phyloP scores from a whole-genome alignment of 805 yeast species.

The Saccharomycopsis sp. region DNA sequence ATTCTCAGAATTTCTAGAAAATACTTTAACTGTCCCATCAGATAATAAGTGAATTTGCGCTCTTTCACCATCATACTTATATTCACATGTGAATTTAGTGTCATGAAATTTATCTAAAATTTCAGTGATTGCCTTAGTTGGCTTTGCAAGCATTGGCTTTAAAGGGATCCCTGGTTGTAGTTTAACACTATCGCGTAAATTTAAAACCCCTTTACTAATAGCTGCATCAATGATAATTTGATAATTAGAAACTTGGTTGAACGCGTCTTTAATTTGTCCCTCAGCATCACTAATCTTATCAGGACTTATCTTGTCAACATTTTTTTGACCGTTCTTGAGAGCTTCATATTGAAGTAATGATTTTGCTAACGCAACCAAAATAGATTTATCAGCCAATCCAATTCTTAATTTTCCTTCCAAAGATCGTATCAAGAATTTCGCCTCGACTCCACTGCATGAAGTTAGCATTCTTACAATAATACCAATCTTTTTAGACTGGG shows the following conservation, averaged over 20 bases:
- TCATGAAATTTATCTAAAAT: conserved; percentile 83
- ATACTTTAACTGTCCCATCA: conserved; percentile 64
- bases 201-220: conserved; percentile 57
- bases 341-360: conserved; percentile 64
- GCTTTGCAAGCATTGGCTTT: conserved; percentile 97
- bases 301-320: conserved; percentile 28
- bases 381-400: conserved; percentile 91
- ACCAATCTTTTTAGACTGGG: conserved; percentile 71
- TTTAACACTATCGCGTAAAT: conserved; percentile 59
- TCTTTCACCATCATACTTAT: conserved; percentile 96
- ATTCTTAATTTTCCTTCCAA: conserved; percentile 90
- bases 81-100: conserved; percentile 86
- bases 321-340: conserved; percentile 27
- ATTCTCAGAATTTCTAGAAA: conserved; percentile 92
- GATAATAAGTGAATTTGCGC: conserved; percentile 82
- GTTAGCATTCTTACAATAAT: conserved; percentile 79
- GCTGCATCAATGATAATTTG: conserved; percentile 67
- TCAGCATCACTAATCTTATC: conserved; percentile 60
- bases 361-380: conserved; percentile 74
- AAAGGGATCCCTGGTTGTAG: conserved; percentile 89
- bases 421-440: conserved; percentile 83
- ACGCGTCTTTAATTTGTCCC: conserved; percentile 74
- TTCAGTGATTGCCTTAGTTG: conserved; percentile 90
- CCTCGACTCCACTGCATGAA: conserved; percentile 79
- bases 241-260: conserved; percentile 85